Percentiles rank a stretch among this genome's conserved stretches.
phyloP scores from a whole-genome alignment of 2,329 filamentous ascomycete genomes.

The Ceratocystis papillata region DNA sequence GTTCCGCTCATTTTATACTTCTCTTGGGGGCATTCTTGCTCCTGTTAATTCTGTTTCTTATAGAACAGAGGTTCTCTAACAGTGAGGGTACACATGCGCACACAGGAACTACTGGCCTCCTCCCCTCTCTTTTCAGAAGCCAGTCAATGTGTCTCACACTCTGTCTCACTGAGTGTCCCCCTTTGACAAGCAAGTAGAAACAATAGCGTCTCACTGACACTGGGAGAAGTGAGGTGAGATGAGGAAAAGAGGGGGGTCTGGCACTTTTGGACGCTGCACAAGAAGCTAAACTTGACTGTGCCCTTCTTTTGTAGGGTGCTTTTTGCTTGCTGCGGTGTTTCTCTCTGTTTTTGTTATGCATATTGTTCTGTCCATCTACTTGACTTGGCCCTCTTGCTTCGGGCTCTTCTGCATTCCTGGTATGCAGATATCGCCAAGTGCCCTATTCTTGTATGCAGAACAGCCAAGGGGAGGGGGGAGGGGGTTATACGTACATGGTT shows the following conservation, averaged over 20 bases:
- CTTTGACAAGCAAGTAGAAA: conserved; percentile 12
- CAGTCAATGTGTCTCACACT: conserved; percentile 3
- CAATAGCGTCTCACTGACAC: conserved; percentile 5
- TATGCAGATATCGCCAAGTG: too few relatives aligned
- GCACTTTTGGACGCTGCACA: conserved; percentile 13
- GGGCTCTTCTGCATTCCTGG: too few relatives aligned
- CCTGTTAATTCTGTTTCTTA: conserved; percentile 3
- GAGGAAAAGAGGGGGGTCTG: not conserved
- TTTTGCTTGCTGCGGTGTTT: not conserved
- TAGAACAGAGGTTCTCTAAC: conserved; percentile 3
- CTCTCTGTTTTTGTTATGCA: too few relatives aligned
- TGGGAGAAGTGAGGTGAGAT: not conserved
- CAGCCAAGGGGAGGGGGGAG: too few relatives aligned
- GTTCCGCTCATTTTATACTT: too few relatives aligned
- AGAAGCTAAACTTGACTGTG: conserved; percentile 3
- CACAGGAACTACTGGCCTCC: not conserved
- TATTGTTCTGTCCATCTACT: too few relatives aligned
- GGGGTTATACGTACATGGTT: too few relatives aligned
- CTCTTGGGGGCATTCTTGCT: not conserved
- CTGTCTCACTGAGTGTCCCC: conserved; percentile 3
- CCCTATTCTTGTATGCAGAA: too few relatives aligned
- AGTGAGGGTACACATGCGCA: not conserved
- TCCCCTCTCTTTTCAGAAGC: not conserved
- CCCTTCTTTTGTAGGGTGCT: not conserved
- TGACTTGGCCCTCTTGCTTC: too few relatives aligned